phyloP scores from a whole-genome alignment of 768 basidiomycete species.

The Piloderma croceum region DNA sequence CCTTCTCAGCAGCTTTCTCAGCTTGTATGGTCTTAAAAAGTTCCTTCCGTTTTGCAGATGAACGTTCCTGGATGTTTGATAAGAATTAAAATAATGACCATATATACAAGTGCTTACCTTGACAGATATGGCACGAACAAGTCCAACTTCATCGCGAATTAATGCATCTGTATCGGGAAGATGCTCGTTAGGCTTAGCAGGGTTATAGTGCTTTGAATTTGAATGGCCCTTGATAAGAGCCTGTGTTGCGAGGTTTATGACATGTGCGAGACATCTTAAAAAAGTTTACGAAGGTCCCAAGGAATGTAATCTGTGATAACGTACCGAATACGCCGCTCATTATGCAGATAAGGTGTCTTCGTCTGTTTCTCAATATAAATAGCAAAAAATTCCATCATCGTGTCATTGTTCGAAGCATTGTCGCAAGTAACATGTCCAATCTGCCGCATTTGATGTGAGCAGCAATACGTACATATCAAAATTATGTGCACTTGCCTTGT shows the following conservation, averaged over 20 bases:
- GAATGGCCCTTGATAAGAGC: constrained; percentile 23
- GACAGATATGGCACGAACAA: constrained; percentile 6
- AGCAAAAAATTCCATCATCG: too few relatives aligned
- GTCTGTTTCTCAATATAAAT: not conserved
- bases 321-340: constrained; percentile 6
- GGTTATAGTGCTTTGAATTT: constrained; percentile 19
- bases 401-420: too few relatives aligned
- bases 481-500: constrained; percentile 22
- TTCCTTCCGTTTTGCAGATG: constrained; percentile 19
- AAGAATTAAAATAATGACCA: too few relatives aligned
- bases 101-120: constrained; percentile 14
- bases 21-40: constrained; percentile 17
- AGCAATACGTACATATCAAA: constrained; percentile 2
- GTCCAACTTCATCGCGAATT: constrained; percentile 20
- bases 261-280: constrained; percentile 25
- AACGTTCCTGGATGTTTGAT: too few relatives aligned
- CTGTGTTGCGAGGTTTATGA: constrained; percentile 32
- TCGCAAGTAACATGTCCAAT: constrained; percentile 30
- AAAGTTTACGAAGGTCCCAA: not conserved
- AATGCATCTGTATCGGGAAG: too few relatives aligned
- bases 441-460: constrained; percentile 11
- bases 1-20: too few relatives aligned
- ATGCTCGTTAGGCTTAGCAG: constrained; percentile 15
- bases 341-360: not conserved
- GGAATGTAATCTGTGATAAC: not conserved